Conservation (phyloP, 495 filamentous ascomycete species). For the Penicillium coffeae region DNA sequence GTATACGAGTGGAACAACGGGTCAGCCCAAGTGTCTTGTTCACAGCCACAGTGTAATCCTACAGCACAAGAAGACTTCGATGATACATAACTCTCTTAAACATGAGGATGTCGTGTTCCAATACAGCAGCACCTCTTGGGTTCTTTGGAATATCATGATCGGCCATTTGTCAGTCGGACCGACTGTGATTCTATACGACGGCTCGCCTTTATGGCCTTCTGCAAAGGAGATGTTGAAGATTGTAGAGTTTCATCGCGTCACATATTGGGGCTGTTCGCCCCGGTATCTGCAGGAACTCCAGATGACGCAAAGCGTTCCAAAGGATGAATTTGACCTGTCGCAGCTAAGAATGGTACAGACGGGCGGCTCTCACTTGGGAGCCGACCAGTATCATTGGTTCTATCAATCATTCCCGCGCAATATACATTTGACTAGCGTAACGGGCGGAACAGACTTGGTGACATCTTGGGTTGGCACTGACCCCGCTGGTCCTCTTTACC, state of each 20-base stretch:
- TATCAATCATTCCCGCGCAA: slow-evolving; percentile 65
- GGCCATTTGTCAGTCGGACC: slow-evolving; percentile 63
- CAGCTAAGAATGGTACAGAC: slow-evolving; percentile 51
- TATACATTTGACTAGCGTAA: slow-evolving; percentile 65
- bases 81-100: slow-evolving; percentile 52
- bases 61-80: slow-evolving; percentile 55
- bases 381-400: slow-evolving; percentile 71
- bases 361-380: slow-evolving; percentile 64
- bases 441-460: slow-evolving; percentile 70
- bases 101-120: slow-evolving; percentile 47
- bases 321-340: slow-evolving; percentile 55
- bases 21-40: slow-evolving; percentile 70
- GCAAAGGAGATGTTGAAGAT: slow-evolving; percentile 18
- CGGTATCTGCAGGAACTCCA: slow-evolving; percentile 66
- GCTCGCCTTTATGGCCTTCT: slow-evolving; percentile 64
- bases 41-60: slow-evolving; percentile 60
- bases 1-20: slow-evolving; percentile 69
- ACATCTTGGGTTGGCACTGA: slow-evolving; percentile 64
- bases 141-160: slow-evolving; percentile 65
- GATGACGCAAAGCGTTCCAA: slow-evolving; percentile 53
- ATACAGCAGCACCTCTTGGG: slow-evolving; percentile 69
- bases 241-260: slow-evolving; percentile 46
- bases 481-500: slow-evolving; percentile 61
- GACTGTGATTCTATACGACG: slow-evolving; percentile 64
- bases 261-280: slow-evolving; percentile 61